Base-by-base conservation (phyloP, 345 rosid species). In the Nephelium lappaceum region DNA sequence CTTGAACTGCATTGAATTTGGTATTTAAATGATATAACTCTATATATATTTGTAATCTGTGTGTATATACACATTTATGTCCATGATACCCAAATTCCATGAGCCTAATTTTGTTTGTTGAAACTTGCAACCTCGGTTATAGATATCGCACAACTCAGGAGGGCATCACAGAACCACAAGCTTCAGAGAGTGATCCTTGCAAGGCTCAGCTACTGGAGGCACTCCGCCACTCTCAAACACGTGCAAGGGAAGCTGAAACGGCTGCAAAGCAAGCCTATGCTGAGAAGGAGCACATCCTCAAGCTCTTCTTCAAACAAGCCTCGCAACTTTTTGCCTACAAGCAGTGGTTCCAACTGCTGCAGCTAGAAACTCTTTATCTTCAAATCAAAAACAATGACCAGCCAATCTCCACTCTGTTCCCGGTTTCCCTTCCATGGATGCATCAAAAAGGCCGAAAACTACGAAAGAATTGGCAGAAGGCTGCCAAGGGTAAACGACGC, bases 191-290 rank as follows among this genome's bases (percentile, higher is more conserved):
- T 64, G 93, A 83, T 66, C 82, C 93, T 65, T 84, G 87, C 83
- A 96, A 92, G 83, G 84, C 92, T 31, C 86, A 89, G 90, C 86
- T 97, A 14, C 72, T 97, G 79, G 98, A 94, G 84, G 99, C 99
- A 42, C 87, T 97, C 38, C 51, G 97, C 42, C 98, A 85, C 79
- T 97, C 99, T 55, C 99, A 97, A 86, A 93, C 99, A 14, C 92
- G 99, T 24, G 98, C 99, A 42, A 92, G 99, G 82, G 94, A 97
- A 86, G 98, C 99, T 5, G 99, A 97, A 82, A 90, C 87, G 65
- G 92, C 92, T 64, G 99, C 96, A n/a, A 84, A 89, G 84, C 88
- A 88, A 80, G 98, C 90, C 6, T 75, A 82, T 64, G 93, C 90
- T 0, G 99, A 97, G 86, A 97, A 92, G 85, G 98, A 93, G 74